Evolutionary conservation across 768 basidiomycete species (phyloP), one percentile per base, ranked within the genome.

Genomic region (Kockovaella imperatae): DNA sequence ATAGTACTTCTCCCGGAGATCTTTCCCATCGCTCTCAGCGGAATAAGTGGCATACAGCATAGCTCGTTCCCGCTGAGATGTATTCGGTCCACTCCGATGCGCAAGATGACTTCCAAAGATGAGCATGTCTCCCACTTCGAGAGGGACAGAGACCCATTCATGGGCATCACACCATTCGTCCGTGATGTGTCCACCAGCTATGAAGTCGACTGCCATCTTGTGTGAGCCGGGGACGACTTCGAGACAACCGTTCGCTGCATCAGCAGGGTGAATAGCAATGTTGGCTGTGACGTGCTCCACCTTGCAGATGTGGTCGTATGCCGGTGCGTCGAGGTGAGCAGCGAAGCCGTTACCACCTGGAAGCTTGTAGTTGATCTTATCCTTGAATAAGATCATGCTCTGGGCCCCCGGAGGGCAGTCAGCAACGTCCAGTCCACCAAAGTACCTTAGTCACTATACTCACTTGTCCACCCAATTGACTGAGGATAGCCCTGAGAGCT

Each of bases 21-120:
- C n/a, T n/a, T n/a, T n/a, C n/a, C n/a, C n/a, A n/a, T n/a, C n/a
- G n/a, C n/a, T n/a, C n/a, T n/a, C 5, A 14, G 14, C 10, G 15
- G 15, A 23, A 13, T 21, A 20, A 26, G 58, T 60, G 17, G 59
- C 59, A 39, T 60, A 60, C 24, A 60, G 50, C 28, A 45, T 45
- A 41, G 47, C 49, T 21, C 59, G 55, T 21, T 47, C 49, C 17
- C 45, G 24, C 2, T 47, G 49, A 40, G 47, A 45, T 25, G 49
- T 34, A 36, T 60, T 60, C 13, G 57, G 36, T 10, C 58, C 59
- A 24, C 58, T 59, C 14, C 59, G 53, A 35, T 60, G 59, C 20
- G 59, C 59, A 11, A 60, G 50, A 34, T 55, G 59, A 11, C 48
- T 50, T 5, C 53, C 59, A 35, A 60, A 60, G 20, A 60, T 24